Base-by-base conservation (phyloP, 257 asterid species). In the Solanum sejunctum region DNA sequence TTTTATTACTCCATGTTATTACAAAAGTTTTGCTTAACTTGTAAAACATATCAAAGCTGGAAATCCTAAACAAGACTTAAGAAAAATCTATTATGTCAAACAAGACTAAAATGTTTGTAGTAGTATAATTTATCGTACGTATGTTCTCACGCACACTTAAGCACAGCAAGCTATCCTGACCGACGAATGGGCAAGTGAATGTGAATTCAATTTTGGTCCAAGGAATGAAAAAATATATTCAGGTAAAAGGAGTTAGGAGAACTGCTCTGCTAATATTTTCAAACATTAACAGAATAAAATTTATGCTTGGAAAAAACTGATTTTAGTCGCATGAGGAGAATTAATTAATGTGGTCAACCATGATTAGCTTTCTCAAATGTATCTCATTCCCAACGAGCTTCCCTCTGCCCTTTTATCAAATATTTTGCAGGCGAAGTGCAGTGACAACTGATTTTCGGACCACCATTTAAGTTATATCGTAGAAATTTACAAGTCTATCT, bases 221-320 rank as follows among this genome's bases (percentile, higher is more conserved):
- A 70, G n/a, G 18, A 72, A 78, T 23, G 20, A 11, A 45, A 4
- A 12, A 28, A 47, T 10, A 10, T 58, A 16, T 55, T 8, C 15
- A 13, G 28, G 85, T 71, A 41, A 71, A 41, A 85, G 11, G 79
- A 17, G 54, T 82, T 70, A 57, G 89, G 88, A 55, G 86, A 88
- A 49, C 88, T 41, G 85, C 89, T 69, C 80, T 84, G 26, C 60
- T 43, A 55, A 54, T 20, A 45, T 61, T 69, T 70, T 71, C 80
- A 71, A 39, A 23, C 84, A 80, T 28, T 69, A 80, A 32, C 17
- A 36, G 18, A 36, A 55, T 41, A 80, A 7, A 10, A 20, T 56
- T 56, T 28, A 18, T 43, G 84, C 52, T 80, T 80, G 3, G 52
- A n/a, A 56, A 43, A 36, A 69, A 69, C 23, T 1, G 51, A 1